These are phyloP conservation scores for Tuber aestivum DNA, from an alignment of 495 filamentous ascomycete genomes.

Conservation along the genomic window DNA sequence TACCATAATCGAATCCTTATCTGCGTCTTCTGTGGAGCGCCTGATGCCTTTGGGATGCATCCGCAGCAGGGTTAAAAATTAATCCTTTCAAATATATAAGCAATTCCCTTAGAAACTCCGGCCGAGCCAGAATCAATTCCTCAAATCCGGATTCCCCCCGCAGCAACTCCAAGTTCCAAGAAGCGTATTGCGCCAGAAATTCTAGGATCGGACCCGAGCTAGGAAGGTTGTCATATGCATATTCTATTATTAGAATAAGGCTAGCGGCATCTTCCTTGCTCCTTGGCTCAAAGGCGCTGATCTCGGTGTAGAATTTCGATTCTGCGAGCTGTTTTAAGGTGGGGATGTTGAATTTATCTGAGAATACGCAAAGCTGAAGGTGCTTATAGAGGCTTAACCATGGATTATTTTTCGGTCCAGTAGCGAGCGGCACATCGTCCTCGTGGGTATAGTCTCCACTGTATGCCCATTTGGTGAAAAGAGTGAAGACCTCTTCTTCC, in stretches of 20 bases:
- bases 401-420: no score
- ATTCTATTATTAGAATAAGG: neutral
- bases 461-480: slow-evolving; percentile 1
- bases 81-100: neutral
- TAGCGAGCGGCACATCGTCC: neutral
- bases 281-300: neutral
- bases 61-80: neutral
- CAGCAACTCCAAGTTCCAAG: neutral
- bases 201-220: neutral
- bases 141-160: neutral
- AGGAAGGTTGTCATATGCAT: neutral
- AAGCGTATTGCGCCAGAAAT: neutral
- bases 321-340: neutral
- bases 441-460: neutral
- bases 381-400: neutral
- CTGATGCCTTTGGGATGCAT: no score
- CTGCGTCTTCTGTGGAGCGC: no score
- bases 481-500: neutral
- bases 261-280: neutral
- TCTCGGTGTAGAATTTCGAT: neutral
- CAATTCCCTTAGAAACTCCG: neutral
- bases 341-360: neutral
- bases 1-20: no score
- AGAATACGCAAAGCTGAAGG: neutral
- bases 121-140: neutral